Base-by-base conservation (phyloP, 2,329 filamentous ascomycete species). In the Mycosphaerella arachidis region DNA sequence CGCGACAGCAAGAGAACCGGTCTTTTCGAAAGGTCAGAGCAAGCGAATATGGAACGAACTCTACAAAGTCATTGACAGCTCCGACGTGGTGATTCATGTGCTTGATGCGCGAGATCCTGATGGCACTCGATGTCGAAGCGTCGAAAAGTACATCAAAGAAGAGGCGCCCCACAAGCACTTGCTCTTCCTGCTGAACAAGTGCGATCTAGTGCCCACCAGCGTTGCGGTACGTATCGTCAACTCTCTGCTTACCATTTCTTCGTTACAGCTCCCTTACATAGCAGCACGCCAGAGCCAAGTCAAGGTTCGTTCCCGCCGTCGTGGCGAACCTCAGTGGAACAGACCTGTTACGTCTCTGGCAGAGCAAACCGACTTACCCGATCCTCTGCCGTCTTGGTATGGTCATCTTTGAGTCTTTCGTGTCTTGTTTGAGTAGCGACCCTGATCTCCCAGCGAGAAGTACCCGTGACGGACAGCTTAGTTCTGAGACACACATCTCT, bases 281-380 rank as follows among this genome's bases (percentile, higher is more conserved):
- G 74, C 70, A 72, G 72, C 76, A 67, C 81, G 84, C 87, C 87
- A 90, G 86, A 82, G 92, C 37, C 62, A 95, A 94, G 93, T 95
- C 90, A 90, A 88, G 87, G 81, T 85, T 81, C 82, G 84, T 84
- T 86, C 87, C 85, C 83, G 79, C 78, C 76, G 74, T 78, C 71
- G 72, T 74, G 80, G 76, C 78, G 81, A 73, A 52, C 29, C n/a
- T 76, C 82, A 75, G 86, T 94, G 90, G 88, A 87, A 87, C 85
- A 81, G 78, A 78, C 91, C 92, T 95, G 94, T 99, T 99, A 99
- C 90, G 91, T 89, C 89, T 86, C 91, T 97, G 94, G 94, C 88
- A 97, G 85, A 99, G 87, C 76, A 81, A 97, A 82, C 82, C 82
- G 81, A 79, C 57, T 82, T 86, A 81, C 80, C 81, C 80, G 89